A percentile compares a stretch with the other conserved stretches of the same genome.
Conservation (phyloP, 805 yeast species). For the Hemisphaericaspora nanyangensis region DNA sequence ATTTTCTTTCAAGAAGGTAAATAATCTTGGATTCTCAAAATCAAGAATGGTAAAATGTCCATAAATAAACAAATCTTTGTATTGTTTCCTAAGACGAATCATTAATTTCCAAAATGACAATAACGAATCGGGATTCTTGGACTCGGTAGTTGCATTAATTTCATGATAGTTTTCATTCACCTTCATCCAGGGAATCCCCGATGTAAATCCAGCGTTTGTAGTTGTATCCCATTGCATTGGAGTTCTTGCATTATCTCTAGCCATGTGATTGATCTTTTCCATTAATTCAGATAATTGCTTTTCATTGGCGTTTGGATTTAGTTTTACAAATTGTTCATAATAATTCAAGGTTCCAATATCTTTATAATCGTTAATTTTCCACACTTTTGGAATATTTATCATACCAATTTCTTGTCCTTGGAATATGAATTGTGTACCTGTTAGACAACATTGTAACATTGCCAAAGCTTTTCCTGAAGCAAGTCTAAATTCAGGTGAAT, state of each 20-base stretch:
- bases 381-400: slow-evolving; percentile 44
- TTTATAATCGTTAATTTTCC: slow-evolving; percentile 48
- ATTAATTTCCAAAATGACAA: slow-evolving; percentile 44
- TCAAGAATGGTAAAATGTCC: slow-evolving; percentile 46
- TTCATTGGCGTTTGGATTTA: slow-evolving; percentile 22
- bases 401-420: slow-evolving; percentile 63
- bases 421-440: slow-evolving; percentile 54
- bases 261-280: slow-evolving; percentile 33
- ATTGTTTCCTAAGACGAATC: slow-evolving; percentile 39
- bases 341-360: slow-evolving; percentile 48
- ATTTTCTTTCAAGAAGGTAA: slow-evolving; percentile 39
- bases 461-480: slow-evolving; percentile 48
- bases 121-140: slow-evolving; percentile 43
- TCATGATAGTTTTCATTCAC: slow-evolving; percentile 47
- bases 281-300: slow-evolving; percentile 20
- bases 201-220: slow-evolving; percentile 45
- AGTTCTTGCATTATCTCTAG: slow-evolving; percentile 53
- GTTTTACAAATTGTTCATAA: slow-evolving; percentile 28
- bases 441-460: slow-evolving; percentile 40
- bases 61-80: slow-evolving; percentile 41
- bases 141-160: slow-evolving; percentile 47
- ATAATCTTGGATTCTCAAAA: slow-evolving; percentile 36
- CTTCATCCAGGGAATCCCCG: slow-evolving; percentile 50
- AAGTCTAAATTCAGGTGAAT: slow-evolving; percentile 23
- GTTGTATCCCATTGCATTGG: slow-evolving; percentile 54